These are phyloP conservation scores for Camellia lanceoleosa DNA, from an alignment of 148 eudicot species.

Conservation along the genomic window DNA sequence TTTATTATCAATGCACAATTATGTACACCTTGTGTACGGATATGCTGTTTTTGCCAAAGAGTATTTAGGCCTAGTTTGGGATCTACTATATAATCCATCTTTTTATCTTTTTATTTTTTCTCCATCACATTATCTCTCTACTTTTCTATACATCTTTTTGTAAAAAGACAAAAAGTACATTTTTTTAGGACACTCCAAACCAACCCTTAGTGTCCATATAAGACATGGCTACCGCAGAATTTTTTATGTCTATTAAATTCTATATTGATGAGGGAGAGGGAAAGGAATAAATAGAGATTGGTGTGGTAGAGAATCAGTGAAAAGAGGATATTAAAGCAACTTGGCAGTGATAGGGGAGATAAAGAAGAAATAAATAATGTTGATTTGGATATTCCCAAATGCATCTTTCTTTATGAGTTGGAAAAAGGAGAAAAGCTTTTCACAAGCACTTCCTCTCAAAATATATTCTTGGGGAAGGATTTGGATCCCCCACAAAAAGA, in stretches of 20 bases:
- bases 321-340: neutral
- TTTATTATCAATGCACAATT: neutral
- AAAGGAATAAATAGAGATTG: slow-evolving; percentile 16
- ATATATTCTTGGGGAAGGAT: slow-evolving; percentile 29
- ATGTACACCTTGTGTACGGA: neutral
- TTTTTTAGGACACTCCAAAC: too few relatives aligned
- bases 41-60: slow-evolving; percentile 2
- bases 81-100: too few relatives aligned
- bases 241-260: neutral
- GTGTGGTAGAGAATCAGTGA: slow-evolving; percentile 10
- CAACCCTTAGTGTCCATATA: too few relatives aligned
- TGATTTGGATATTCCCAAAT: slow-evolving; percentile 24
- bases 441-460: slow-evolving; percentile 14
- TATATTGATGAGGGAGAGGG: neutral
- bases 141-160: too few relatives aligned
- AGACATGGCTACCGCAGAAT: slow-evolving; percentile 18
- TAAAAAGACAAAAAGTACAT: too few relatives aligned
- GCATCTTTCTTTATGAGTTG: slow-evolving; percentile 20
- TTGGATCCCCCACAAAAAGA: slow-evolving; percentile 32
- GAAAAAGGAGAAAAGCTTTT: slow-evolving; percentile 40
- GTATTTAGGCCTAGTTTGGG: neutral
- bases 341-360: slow-evolving; percentile 12
- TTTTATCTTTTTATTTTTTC: too few relatives aligned
- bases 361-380: neutral
- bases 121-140: too few relatives aligned